Evolutionary conservation across 2,329 filamentous ascomycete species (phyloP).

Genomic region (Talaromyces sp.): DNA sequence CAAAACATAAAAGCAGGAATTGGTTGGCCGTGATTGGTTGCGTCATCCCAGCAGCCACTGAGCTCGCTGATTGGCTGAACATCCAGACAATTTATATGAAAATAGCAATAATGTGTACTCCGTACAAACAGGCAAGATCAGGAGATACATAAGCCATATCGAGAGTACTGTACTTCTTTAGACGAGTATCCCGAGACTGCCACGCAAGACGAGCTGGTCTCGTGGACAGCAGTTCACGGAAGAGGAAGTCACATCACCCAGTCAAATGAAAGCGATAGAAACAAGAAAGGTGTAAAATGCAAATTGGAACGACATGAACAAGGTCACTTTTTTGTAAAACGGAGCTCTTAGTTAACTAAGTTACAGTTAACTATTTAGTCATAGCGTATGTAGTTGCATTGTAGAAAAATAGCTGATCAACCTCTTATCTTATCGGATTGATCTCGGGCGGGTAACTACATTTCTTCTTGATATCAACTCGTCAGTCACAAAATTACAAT

Average conservation of each 20-base stretch:
- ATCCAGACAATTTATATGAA: neutral
- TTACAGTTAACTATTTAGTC: too few relatives aligned
- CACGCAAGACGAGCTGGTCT: neutral
- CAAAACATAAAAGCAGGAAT: neutral
- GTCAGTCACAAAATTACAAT: too few relatives aligned
- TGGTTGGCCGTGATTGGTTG: conserved; percentile 9
- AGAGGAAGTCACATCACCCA: neutral
- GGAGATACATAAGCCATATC: too few relatives aligned
- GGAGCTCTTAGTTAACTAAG: neutral
- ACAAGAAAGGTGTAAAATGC: neutral
- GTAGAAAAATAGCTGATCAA: neutral
- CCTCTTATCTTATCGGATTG: neutral
- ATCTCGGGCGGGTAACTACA: neutral
- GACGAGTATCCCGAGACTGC: neutral
- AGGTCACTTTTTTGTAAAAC: neutral
- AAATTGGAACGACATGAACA: neutral
- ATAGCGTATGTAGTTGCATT: neutral
- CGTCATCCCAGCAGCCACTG: neutral
- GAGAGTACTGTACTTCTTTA: neutral
- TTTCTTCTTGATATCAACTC: neutral
- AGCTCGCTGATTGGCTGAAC: neutral
- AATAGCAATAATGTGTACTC: too few relatives aligned
- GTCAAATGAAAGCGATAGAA: neutral
- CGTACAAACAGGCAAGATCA: too few relatives aligned
- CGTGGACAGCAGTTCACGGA: neutral